Evolutionary conservation across 164 flowering plant species (phyloP).

Genomic region (Magnolia officinalis): DNA sequence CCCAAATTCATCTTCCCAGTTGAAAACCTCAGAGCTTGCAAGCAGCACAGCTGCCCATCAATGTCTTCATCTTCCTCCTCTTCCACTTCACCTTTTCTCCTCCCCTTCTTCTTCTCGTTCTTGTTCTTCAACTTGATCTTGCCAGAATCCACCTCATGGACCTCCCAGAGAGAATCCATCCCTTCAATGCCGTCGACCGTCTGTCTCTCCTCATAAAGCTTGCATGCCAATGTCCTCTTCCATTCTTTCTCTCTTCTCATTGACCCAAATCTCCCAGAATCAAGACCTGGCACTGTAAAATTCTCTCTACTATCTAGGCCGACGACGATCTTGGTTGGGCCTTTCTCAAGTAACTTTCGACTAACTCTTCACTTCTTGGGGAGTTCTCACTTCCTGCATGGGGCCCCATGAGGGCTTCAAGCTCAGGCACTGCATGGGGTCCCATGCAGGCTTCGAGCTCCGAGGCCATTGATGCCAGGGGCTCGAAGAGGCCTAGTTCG

Average conservation of each 20-base stretch:
- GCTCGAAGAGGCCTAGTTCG: conserved; percentile 14
- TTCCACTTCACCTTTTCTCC: conserved; percentile 17
- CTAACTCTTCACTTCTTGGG: background rate
- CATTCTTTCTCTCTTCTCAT: conserved; percentile 87
- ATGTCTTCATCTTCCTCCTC: conserved; percentile 32
- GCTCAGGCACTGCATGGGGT: background rate
- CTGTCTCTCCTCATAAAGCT: conserved; percentile 71
- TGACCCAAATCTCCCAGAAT: conserved; percentile 48
- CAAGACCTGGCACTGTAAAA: conserved; percentile 1
- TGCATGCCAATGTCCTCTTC: conserved; percentile 89
- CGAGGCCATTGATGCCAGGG: background rate
- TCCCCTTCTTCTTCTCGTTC: conserved; percentile 18
- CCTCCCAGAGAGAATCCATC: conserved; percentile 93
- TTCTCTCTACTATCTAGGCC: conserved; percentile 4
- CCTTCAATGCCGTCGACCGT: conserved; percentile 49
- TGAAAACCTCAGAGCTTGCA: conserved; percentile 79
- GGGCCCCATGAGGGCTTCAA: no score
- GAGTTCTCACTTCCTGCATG: no score
- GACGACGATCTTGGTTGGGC: background rate
- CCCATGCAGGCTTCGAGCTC: background rate
- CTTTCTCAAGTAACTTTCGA: no score
- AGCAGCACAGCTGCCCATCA: conserved; percentile 60
- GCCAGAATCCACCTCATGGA: conserved; percentile 44
- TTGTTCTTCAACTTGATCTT: conserved; percentile 18
- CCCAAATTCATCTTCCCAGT: conserved; percentile 86